A percentile compares a stretch with the other conserved stretches of the same genome.
phyloP scores from a whole-genome alignment of 768 basidiomycete genomes.

The Termitomyces sp. region DNA sequence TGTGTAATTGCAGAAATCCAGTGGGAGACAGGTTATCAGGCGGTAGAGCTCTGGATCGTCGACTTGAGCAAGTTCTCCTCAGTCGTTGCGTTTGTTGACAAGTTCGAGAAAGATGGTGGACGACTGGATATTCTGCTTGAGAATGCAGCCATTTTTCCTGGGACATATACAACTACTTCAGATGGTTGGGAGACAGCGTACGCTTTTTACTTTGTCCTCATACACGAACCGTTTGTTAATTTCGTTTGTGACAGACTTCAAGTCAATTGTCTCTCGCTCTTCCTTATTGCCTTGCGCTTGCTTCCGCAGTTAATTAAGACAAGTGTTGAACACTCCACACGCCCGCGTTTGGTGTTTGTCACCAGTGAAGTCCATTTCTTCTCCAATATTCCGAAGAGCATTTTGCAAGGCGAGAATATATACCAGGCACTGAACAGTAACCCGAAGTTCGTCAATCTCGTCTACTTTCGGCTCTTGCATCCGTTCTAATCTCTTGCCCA shows the following conservation, averaged over 20 bases:
- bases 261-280: slow-evolving; percentile 42
- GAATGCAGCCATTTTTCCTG: slow-evolving; percentile 33
- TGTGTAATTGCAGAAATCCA: slow-evolving; percentile 21
- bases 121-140: slow-evolving; percentile 43
- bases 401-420: slow-evolving; percentile 18
- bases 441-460: slow-evolving; percentile 10
- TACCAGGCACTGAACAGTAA: slow-evolving; percentile 27
- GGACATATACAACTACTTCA: slow-evolving; percentile 21
- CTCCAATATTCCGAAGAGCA: slow-evolving; percentile 19
- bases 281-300: slow-evolving; percentile 38
- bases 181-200: slow-evolving; percentile 50
- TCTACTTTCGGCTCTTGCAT: not conserved
- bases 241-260: slow-evolving; percentile 34
- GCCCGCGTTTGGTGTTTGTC: slow-evolving; percentile 39
- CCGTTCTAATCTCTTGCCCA: not conserved
- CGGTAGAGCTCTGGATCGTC: slow-evolving; percentile 36
- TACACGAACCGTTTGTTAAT: not conserved
- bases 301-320: slow-evolving; percentile 42
- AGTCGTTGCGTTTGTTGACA: slow-evolving; percentile 35
- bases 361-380: slow-evolving; percentile 39
- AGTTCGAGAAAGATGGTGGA: slow-evolving; percentile 28
- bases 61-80: slow-evolving; percentile 41
- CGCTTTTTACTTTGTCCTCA: not conserved
- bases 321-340: slow-evolving; percentile 24
- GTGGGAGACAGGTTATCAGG: slow-evolving; percentile 30